Percentiles rank a stretch among this genome's conserved stretches.
Evolutionary conservation across 1,284 basidiomycete species (phyloP).

Genomic region (Hypsizygus ulmarius): DNA sequence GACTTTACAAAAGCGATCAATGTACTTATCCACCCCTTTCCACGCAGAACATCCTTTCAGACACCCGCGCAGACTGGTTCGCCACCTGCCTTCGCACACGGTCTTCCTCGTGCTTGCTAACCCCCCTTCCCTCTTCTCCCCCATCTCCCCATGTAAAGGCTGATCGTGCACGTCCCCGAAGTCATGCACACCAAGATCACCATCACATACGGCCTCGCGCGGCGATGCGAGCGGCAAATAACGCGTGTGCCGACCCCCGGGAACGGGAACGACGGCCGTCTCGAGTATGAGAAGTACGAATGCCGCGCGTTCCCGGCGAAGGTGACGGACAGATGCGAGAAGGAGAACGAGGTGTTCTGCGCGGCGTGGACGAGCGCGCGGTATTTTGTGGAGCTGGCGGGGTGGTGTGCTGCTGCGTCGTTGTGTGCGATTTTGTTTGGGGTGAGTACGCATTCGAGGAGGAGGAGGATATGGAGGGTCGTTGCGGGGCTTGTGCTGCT

Average conservation of each 20-base stretch:
- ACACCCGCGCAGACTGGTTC: constrained; percentile 63
- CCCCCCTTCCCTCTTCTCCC: constrained; percentile 9
- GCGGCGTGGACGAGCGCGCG: constrained; percentile 67
- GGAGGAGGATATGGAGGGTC: constrained; percentile 71
- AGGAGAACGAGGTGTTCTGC: constrained; percentile 60
- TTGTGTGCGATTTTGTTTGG: constrained; percentile 61
- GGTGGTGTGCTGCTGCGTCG: constrained; percentile 60
- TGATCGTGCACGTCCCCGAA: constrained; percentile 51
- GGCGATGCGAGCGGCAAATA: constrained; percentile 54
- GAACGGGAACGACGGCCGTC: constrained; percentile 31
- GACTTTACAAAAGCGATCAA: no score
- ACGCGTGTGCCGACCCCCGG: constrained; percentile 47
- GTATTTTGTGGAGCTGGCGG: constrained; percentile 59
- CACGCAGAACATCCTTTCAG: constrained; percentile 60
- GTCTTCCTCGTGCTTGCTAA: not conserved
- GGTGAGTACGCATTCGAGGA: constrained; percentile 66
- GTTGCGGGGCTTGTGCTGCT: constrained; percentile 61
- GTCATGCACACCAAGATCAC: constrained; percentile 46
- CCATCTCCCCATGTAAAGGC: constrained; percentile 46
- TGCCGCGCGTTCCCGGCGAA: constrained; percentile 65
- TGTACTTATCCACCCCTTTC: not conserved
- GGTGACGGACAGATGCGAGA: constrained; percentile 60
- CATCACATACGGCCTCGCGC: constrained; percentile 55
- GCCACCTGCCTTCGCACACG: constrained; percentile 18
- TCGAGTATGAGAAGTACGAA: constrained; percentile 54